A percentile compares a stretch with the other conserved stretches of the same genome.
These are phyloP conservation scores for Claviceps purpurea DNA, from an alignment of 2,329 filamentous ascomycete genomes.

Conservation along the genomic window DNA sequence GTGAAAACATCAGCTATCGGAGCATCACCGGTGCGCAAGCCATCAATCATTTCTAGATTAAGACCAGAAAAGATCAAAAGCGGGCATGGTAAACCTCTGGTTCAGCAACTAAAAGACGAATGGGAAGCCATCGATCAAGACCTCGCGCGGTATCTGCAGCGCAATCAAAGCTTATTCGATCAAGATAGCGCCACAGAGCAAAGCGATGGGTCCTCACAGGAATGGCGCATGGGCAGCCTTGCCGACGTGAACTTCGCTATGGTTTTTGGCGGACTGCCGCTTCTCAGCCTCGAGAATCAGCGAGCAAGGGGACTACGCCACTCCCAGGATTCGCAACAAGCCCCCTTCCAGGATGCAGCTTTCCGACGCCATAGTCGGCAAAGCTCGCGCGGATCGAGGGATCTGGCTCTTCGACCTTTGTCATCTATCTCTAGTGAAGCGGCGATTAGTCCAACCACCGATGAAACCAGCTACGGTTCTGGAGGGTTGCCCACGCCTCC, in stretches of 20 bases:
- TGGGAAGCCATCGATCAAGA: conserved; percentile 24
- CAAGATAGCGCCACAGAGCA: conserved; percentile 10
- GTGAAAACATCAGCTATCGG: conserved; percentile 17
- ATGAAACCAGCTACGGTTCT: conserved; percentile 20
- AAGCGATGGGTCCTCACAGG: conserved; percentile 13
- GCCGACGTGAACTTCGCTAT: conserved; percentile 16
- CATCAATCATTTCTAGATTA: conserved; percentile 22
- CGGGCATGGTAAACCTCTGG: conserved; percentile 18
- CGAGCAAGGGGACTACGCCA: conserved; percentile 11
- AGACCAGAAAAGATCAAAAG: conserved; percentile 18
- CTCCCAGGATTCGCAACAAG: conserved; percentile 5
- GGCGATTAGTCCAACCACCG: conserved; percentile 22
- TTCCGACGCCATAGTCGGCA: conserved; percentile 4
- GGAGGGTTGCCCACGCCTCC: conserved; percentile 22
- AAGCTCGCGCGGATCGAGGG: conserved; percentile 4
- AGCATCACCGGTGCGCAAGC: conserved; percentile 16
- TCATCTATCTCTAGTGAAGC: conserved; percentile 20
- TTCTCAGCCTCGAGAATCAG: conserved; percentile 16
- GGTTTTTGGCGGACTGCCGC: conserved; percentile 25
- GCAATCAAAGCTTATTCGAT: conserved; percentile 20
- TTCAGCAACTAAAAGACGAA: conserved; percentile 24
- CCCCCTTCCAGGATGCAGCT: not conserved
- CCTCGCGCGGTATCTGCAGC: conserved; percentile 21
- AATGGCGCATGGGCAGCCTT: conserved; percentile 9
- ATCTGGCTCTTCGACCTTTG: conserved; percentile 4